A percentile compares a stretch with the other conserved stretches of the same genome.
Evolutionary conservation across 2,329 filamentous ascomycete species (phyloP).

Genomic region (Aureobasidium sp.): DNA sequence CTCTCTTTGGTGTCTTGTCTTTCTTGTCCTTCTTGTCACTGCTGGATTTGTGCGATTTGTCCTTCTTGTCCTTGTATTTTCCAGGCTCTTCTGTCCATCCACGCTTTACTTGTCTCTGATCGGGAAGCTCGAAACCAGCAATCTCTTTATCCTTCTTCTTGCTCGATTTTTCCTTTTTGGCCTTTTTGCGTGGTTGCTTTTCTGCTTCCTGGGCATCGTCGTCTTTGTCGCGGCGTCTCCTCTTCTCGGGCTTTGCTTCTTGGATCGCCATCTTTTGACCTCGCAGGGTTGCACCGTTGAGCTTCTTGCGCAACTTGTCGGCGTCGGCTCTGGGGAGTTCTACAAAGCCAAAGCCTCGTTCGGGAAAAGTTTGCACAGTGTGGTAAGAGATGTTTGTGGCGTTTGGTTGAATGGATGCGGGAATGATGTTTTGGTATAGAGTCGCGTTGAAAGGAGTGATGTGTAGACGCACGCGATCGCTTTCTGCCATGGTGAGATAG

Average conservation of each 20-base stretch:
- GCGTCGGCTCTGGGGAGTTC: conserved; percentile 76
- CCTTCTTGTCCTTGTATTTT: conserved; percentile 44
- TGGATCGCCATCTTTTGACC: conserved; percentile 82
- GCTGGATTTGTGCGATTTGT: conserved; percentile 57
- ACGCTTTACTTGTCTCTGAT: conserved; percentile 73
- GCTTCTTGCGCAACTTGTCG: conserved; percentile 83
- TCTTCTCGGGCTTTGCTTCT: conserved; percentile 62
- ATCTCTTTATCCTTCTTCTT: conserved; percentile 47
- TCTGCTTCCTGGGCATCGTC: conserved; percentile 30
- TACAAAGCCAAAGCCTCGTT: conserved; percentile 83
- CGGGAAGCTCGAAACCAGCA: conserved; percentile 64
- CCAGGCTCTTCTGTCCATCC: conserved; percentile 66
- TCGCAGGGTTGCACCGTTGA: conserved; percentile 78
- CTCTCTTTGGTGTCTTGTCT: conserved; percentile 52
- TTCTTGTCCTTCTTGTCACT: conserved; percentile 73
- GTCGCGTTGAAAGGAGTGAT: conserved; percentile 78
- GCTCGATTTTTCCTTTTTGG: conserved; percentile 49
- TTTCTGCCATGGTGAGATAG: conserved; percentile 7
- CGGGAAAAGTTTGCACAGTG: conserved; percentile 76
- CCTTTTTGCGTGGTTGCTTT: conserved; percentile 29
- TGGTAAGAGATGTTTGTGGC: conserved; percentile 87
- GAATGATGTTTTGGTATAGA: conserved; percentile 65
- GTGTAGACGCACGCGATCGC: conserved; percentile 58
- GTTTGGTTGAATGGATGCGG: conserved; percentile 55
- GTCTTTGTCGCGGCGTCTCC: conserved; percentile 28